phyloP scores from a whole-genome alignment of 495 filamentous ascomycete genomes.

The Apodospora peruviana region DNA sequence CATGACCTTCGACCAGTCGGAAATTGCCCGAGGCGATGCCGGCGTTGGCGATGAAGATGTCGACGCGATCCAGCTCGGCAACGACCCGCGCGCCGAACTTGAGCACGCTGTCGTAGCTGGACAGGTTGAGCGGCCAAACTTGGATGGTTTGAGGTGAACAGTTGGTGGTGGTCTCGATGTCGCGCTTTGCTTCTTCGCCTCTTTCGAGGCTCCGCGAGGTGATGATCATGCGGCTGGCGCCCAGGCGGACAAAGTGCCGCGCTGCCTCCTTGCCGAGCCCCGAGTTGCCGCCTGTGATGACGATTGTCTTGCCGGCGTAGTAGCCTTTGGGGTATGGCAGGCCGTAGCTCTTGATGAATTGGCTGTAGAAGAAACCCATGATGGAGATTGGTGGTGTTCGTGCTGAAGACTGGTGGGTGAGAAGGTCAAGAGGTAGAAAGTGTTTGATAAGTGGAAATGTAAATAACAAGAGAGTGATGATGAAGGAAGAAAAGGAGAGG shows the following conservation, averaged over 20 bases:
- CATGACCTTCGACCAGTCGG: slow-evolving; percentile 27
- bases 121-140: slow-evolving; percentile 49
- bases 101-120: slow-evolving; percentile 20
- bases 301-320: slow-evolving; percentile 32
- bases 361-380: slow-evolving; percentile 3
- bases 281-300: slow-evolving; percentile 50
- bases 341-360: slow-evolving; percentile 1
- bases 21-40: slow-evolving; percentile 23
- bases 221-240: slow-evolving; percentile 40
- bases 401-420: too few species aligned
- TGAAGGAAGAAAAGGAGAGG: too few species aligned
- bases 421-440: too few species aligned
- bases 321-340: slow-evolving; percentile 3
- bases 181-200: slow-evolving; percentile 37
- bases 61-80: slow-evolving; percentile 28
- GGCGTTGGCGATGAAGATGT: slow-evolving; percentile 43
- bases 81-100: slow-evolving; percentile 19
- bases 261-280: slow-evolving; percentile 51
- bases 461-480: too few species aligned
- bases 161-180: slow-evolving; percentile 33
- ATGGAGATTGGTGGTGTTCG: too few species aligned
- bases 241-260: slow-evolving; percentile 36
- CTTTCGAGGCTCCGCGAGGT: slow-evolving; percentile 37
- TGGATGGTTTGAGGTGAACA: slow-evolving; percentile 41
- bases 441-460: too few species aligned